Evolutionary conservation across 345 rosid species (phyloP), one percentile per base, ranked within the genome.

Genomic region (Turnera subulata): DNA sequence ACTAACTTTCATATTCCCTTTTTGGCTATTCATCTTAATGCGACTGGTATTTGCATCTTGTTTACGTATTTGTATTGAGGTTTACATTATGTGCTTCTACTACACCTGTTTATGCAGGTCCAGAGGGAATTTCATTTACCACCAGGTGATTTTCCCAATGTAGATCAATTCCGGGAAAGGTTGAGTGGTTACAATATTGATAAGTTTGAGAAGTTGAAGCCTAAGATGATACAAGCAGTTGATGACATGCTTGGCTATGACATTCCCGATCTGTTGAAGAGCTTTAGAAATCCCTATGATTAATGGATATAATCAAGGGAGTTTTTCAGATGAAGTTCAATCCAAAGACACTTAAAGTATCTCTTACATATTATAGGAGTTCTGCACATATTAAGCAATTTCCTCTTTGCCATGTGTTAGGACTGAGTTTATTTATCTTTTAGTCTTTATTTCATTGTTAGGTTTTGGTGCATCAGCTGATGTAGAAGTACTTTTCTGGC

Each of bases 181-280:
- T 71, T 93, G 68, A 75, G 70, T 24, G 92, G 99, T 43, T 84
- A 89, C 84, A 87, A 54, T 76, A 59, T 93, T 1, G 96, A 89
- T 73, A 84, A 80, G 65, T 89, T 93, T 22, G 97, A 93, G 80
- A 89, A 78, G 76, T 77, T 93, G 55, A 89, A 87, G 72, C 86
- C 92, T 11, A 93, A 93, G 73, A 82, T 89, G 96, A 74, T 85
- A 66, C 96, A 87, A 70, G 77, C 79, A 17, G 95, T 89, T 14
- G 99, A 89, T 58, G 92, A 87, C 63, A 93, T 93, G 99, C 62
- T 89, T 68, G 99, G 84, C 46, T 84, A 93, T 52, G 94, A 90
- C 73, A 87, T 93, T 57, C 96, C 99, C 0, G 79, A 89, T 4
- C 87, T 86, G 58, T 67, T 86, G 77, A 86, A 89, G 83, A 77